Percentiles rank a stretch among this genome's conserved stretches.
Conservation (phyloP, 2,329 filamentous ascomycete species). For the Ceratocystis colombiana region DNA sequence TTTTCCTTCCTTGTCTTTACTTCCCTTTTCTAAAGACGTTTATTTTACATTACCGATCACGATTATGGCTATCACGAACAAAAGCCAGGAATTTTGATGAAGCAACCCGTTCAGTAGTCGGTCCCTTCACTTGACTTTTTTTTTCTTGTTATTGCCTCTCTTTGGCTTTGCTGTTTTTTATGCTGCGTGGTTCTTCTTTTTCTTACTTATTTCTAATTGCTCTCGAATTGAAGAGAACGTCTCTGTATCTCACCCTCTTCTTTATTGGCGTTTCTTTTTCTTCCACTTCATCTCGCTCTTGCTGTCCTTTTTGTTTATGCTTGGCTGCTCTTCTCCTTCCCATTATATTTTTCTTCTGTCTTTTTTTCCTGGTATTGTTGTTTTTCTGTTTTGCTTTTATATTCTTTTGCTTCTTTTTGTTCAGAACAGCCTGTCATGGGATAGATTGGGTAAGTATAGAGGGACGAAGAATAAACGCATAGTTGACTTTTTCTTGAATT, state of each 20-base stretch:
- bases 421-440: conserved; percentile 12
- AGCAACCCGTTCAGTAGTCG: neutral
- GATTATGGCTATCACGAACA: conserved; percentile 7
- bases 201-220: conserved; percentile 12
- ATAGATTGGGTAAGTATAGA: conserved; percentile 13
- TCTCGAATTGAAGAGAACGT: neutral
- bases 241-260: neutral
- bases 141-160: conserved; percentile 25
- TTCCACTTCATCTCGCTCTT: neutral
- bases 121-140: conserved; percentile 12
- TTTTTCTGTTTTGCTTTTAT: neutral
- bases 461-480: conserved; percentile 14
- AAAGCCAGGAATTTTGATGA: neutral
- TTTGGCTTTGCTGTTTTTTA: conserved; percentile 24
- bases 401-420: conserved; percentile 4
- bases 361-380: neutral
- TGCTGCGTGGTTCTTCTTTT: conserved; percentile 17
- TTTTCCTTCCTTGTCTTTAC: neutral
- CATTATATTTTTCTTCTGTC: neutral
- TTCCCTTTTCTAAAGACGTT: neutral
- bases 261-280: conserved; percentile 10
- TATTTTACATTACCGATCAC: neutral
- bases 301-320: neutral
- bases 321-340: neutral
- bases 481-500: conserved; percentile 9